phyloP scores from a whole-genome alignment of 164 flowering plant species.

The Aristolochia californica region DNA sequence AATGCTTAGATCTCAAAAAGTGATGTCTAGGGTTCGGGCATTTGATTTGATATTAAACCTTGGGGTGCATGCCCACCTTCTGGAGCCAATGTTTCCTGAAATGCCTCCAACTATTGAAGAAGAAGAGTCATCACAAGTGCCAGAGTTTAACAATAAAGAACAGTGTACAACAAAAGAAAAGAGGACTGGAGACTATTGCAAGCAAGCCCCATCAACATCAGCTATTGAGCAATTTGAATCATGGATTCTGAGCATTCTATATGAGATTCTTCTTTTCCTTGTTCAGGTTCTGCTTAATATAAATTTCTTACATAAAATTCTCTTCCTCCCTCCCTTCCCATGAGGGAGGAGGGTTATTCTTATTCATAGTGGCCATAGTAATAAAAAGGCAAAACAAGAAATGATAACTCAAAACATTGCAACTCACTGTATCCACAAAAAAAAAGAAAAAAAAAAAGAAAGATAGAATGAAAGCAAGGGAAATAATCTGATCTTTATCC shows the following conservation, averaged over 20 bases:
- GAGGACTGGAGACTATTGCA: constrained; percentile 25
- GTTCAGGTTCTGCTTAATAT: constrained; percentile 57
- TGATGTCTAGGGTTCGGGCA: constrained; percentile 68
- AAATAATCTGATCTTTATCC: too few relatives aligned
- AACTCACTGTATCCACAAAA: too few relatives aligned
- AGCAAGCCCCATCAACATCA: constrained; percentile 29
- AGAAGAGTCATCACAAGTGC: constrained; percentile 58
- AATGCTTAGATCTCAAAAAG: constrained; percentile 62
- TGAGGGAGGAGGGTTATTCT: too few relatives aligned
- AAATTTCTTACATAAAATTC: too few relatives aligned
- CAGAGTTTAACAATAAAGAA: constrained; percentile 37
- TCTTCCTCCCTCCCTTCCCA: too few relatives aligned
- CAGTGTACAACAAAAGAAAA: constrained; percentile 26
- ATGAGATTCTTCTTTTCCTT: constrained; percentile 83
- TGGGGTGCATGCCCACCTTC: constrained; percentile 92
- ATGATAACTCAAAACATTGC: too few relatives aligned
- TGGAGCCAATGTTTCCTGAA: constrained; percentile 73
- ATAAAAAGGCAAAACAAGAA: too few relatives aligned
- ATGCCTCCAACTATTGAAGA: constrained; percentile 61
- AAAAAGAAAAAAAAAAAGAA: too few relatives aligned
- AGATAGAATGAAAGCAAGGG: too few relatives aligned
- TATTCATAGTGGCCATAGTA: too few relatives aligned
- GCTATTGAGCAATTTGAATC: constrained; percentile 72
- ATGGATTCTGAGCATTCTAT: constrained; percentile 82
- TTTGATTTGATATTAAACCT: constrained; percentile 94